Conservation (phyloP, 352 stramenopile species). For the Pythium scleroteichum region DNA sequence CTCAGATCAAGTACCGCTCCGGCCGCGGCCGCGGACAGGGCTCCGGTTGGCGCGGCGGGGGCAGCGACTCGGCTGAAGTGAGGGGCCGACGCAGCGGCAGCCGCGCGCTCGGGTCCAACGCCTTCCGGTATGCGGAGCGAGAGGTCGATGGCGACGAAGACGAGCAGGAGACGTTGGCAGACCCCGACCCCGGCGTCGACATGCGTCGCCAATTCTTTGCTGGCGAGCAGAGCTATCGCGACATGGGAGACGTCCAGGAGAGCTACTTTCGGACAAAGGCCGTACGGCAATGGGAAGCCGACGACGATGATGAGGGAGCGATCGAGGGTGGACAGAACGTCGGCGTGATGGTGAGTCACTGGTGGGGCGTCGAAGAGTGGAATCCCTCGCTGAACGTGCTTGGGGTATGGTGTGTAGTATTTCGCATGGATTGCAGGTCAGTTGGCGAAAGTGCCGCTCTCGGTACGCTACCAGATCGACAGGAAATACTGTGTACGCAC, state of each 20-base stretch:
- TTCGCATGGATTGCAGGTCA: conserved; percentile 69
- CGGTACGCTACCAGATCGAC: conserved; percentile 67
- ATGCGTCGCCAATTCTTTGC: conserved; percentile 62
- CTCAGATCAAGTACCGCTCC: conserved; percentile 66
- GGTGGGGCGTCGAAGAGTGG: not conserved
- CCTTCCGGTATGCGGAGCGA: conserved; percentile 57
- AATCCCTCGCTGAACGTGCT: not conserved
- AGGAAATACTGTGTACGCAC: conserved; percentile 71
- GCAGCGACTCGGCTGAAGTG: conserved; percentile 12
- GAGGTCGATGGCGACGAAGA: conserved; percentile 27
- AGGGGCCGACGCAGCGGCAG: conserved; percentile 15
- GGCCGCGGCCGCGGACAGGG: conserved; percentile 48
- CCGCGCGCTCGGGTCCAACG: conserved; percentile 62
- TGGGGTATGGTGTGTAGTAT: conserved; percentile 39
- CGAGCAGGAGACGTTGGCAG: conserved; percentile 12
- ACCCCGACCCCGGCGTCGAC: conserved; percentile 3
- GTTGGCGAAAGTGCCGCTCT: conserved; percentile 43
- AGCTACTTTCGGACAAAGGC: conserved; percentile 64
- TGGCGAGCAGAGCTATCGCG: conserved; percentile 55
- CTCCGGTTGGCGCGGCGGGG: conserved; percentile 21
- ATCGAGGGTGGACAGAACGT: conserved; percentile 20
- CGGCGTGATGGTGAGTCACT: conserved; percentile 5
- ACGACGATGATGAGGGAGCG: conserved; percentile 38
- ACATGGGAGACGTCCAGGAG: conserved; percentile 33
- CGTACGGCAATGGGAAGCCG: conserved; percentile 71